phyloP scores from a whole-genome alignment of 192 early-diverging fungal genomes.

The Coemansia sp. region DNA sequence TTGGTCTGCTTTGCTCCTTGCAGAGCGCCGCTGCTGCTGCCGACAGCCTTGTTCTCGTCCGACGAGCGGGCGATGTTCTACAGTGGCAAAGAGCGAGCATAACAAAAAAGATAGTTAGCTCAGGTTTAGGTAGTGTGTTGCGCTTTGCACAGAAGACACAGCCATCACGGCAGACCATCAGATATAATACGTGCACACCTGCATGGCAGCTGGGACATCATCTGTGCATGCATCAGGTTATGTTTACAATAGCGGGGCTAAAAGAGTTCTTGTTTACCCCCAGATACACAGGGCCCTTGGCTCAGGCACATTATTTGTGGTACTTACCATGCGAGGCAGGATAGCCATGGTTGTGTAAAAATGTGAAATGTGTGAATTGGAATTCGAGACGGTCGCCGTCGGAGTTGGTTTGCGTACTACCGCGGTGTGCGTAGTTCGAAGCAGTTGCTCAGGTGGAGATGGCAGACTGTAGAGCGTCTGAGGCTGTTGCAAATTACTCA shows the following conservation, averaged over 20 bases:
- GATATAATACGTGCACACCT: not conserved
- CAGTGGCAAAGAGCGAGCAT: not conserved
- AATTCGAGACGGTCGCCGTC: too few species aligned
- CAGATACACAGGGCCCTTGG: not conserved
- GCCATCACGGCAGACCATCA: not conserved
- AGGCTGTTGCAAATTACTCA: not conserved
- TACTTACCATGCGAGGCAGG: not conserved
- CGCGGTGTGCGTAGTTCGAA: not conserved
- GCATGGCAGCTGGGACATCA: not conserved
- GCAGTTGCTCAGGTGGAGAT: not conserved
- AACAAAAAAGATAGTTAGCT: too few species aligned
- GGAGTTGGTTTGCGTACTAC: not conserved
- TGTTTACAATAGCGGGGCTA: constrained; percentile 3
- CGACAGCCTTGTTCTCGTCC: not conserved
- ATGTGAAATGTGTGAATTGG: not conserved
- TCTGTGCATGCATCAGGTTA: too few species aligned
- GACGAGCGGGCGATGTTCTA: not conserved
- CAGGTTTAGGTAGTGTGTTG: not conserved
- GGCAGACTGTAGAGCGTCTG: not conserved
- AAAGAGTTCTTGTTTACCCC: not conserved
- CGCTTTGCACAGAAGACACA: not conserved
- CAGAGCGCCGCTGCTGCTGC: not conserved
- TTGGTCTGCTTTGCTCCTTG: not conserved
- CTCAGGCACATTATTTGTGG: not conserved
- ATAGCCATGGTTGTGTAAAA: not conserved